These are phyloP conservation scores for Fusarium protoensiforme DNA, from an alignment of 2,329 filamentous ascomycete genomes.

Conservation along the genomic window DNA sequence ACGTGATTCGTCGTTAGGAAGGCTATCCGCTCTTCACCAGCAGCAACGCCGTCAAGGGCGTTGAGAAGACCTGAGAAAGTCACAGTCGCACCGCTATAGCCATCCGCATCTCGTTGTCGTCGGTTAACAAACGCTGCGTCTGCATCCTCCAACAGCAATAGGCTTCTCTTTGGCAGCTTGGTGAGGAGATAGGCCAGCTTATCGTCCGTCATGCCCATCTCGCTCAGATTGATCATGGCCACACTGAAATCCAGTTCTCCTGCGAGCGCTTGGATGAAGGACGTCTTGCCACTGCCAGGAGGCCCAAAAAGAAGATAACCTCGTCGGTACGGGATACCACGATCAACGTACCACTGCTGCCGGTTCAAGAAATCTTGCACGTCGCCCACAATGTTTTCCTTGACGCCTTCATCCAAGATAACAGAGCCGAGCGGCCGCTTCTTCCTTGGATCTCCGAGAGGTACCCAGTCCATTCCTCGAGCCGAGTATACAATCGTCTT, in stretches of 20 bases:
- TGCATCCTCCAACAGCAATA: constrained; percentile 88
- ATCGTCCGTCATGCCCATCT: constrained; percentile 90
- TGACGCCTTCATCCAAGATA: constrained; percentile 84
- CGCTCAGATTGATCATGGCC: constrained; percentile 90
- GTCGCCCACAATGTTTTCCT: constrained; percentile 82
- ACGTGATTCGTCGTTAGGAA: constrained; percentile 97
- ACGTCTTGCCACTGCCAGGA: constrained; percentile 92
- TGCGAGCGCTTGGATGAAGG: constrained; percentile 94
- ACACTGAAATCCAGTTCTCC: constrained; percentile 94
- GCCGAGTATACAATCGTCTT: constrained; percentile 94
- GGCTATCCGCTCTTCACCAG: constrained; percentile 91
- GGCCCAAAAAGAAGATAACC: constrained; percentile 92
- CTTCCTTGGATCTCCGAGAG: constrained; percentile 83
- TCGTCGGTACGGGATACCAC: constrained; percentile 92
- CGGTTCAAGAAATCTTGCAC: constrained; percentile 84
- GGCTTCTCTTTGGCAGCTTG: constrained; percentile 83
- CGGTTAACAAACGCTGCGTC: constrained; percentile 91
- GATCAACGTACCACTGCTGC: constrained; percentile 89
- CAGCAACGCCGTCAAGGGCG: constrained; percentile 90
- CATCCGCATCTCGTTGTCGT: constrained; percentile 79
- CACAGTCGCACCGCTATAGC: constrained; percentile 87
- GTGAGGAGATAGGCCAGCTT: constrained; percentile 87
- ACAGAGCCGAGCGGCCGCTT: constrained; percentile 92
- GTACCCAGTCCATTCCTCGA: constrained; percentile 84
- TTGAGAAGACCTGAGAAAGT: constrained; percentile 94